phyloP scores from a whole-genome alignment of 768 basidiomycete species.

The Phlegmacium glaucopus region DNA sequence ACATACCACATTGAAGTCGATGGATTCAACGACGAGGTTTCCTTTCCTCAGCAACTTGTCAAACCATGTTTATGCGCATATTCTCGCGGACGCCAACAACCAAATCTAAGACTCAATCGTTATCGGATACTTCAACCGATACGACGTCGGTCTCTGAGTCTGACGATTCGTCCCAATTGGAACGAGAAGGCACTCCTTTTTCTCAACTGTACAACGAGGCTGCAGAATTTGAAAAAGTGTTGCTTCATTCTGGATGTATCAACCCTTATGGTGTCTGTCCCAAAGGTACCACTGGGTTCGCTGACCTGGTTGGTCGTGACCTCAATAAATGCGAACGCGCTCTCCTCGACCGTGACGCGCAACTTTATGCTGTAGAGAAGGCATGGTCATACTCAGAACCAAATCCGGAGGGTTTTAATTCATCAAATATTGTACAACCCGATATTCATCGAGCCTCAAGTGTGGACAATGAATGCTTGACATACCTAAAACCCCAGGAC shows the following conservation, averaged over 20 bases:
- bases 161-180: neutral
- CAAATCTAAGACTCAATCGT: too few relatives aligned
- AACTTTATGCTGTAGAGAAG: constrained; percentile 31
- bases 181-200: constrained; percentile 20
- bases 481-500: constrained; percentile 40
- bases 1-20: neutral
- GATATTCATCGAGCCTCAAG: constrained; percentile 22
- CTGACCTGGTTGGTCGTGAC: constrained; percentile 40
- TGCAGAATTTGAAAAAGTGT: constrained; percentile 32
- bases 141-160: neutral
- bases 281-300: constrained; percentile 31
- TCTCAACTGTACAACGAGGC: constrained; percentile 37
- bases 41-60: too few relatives aligned
- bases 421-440: constrained; percentile 16
- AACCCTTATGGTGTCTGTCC: constrained; percentile 10
- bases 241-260: constrained; percentile 24
- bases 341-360: constrained; percentile 31
- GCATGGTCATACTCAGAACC: constrained; percentile 31
- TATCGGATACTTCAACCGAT: too few relatives aligned
- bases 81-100: too few relatives aligned
- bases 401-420: constrained; percentile 5
- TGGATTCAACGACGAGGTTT: neutral
- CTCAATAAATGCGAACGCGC: constrained; percentile 33
- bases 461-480: constrained; percentile 21
- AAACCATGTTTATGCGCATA: too few relatives aligned